Percentiles rank a stretch among this genome's conserved stretches.
Conservation (phyloP, 257 asterid species). For the Capsicum chinense region DNA sequence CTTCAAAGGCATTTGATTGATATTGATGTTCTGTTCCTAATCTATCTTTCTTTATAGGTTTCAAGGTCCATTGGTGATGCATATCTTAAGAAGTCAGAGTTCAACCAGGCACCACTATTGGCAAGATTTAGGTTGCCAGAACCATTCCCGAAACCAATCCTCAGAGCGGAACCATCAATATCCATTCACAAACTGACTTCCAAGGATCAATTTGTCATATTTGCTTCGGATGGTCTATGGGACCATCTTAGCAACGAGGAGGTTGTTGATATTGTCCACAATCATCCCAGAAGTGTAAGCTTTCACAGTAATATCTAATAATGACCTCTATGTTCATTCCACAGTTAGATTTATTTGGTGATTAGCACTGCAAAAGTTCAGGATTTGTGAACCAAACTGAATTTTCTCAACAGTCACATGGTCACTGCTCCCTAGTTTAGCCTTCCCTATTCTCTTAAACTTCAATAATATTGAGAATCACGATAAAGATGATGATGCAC, state of each 20-base stretch:
- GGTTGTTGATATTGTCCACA: conserved; percentile 80
- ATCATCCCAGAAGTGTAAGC: conserved; percentile 65
- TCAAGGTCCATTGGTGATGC: conserved; percentile 96
- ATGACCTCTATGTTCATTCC: not conserved
- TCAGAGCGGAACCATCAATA: conserved; percentile 79
- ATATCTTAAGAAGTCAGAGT: conserved; percentile 81
- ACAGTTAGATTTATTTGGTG: not conserved
- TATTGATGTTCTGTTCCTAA: not conserved
- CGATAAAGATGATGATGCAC: not conserved
- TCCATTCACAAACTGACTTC: conserved; percentile 62
- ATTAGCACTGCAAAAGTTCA: not conserved
- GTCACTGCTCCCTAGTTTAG: no score
- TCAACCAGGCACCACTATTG: conserved; percentile 77
- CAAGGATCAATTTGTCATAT: conserved; percentile 71
- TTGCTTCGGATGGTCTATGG: conserved; percentile 98
- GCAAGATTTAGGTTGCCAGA: conserved; percentile 71
- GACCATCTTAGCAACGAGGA: conserved; percentile 95
- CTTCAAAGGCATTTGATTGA: not conserved
- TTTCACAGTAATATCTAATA: not conserved
- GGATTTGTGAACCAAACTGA: not conserved
- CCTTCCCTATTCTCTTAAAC: no score
- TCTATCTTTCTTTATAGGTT: conserved; percentile 46
- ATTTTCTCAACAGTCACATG: no score
- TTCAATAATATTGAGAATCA: no score
- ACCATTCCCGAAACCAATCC: conserved; percentile 72